Evolutionary conservation across 768 basidiomycete genomes (phyloP).

Genomic region (Lentinula edodes): DNA sequence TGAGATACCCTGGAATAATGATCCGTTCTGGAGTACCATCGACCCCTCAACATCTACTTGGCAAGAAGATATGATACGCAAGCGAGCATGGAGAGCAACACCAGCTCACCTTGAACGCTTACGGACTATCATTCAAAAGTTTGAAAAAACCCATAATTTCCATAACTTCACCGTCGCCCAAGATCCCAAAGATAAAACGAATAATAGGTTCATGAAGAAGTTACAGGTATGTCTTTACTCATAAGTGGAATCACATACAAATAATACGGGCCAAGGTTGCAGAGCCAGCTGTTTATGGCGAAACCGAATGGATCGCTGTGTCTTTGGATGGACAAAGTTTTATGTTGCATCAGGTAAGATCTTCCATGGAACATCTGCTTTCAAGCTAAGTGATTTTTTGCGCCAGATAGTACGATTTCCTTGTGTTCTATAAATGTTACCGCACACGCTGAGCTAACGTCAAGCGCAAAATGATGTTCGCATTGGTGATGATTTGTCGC

Average conservation of each 20-base stretch:
- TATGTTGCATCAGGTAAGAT: constrained; percentile 90
- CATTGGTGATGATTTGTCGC: constrained; percentile 73
- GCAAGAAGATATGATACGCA: constrained; percentile 59
- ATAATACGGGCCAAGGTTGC: constrained; percentile 44
- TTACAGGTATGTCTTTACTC: constrained; percentile 53
- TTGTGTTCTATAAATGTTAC: constrained; percentile 8
- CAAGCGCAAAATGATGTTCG: constrained; percentile 96
- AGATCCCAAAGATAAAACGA: constrained; percentile 77
- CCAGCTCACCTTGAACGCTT: constrained; percentile 50
- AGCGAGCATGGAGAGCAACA: constrained; percentile 65
- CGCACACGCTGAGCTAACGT: constrained; percentile 10
- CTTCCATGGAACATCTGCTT: neutral
- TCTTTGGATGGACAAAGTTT: constrained; percentile 96
- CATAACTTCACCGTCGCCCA: constrained; percentile 94
- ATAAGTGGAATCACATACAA: neutral
- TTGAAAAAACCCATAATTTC: constrained; percentile 91
- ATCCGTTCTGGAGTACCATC: constrained; percentile 59
- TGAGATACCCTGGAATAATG: constrained; percentile 18
- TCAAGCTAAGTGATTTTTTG: neutral
- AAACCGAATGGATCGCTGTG: constrained; percentile 93
- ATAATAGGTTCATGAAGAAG: constrained; percentile 81
- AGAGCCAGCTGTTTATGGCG: constrained; percentile 85
- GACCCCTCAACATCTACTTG: constrained; percentile 31
- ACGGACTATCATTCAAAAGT: constrained; percentile 53
- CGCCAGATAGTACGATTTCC: constrained; percentile 42